Base-by-base conservation (phyloP, 345 rosid species). In the Hibiscus trionum region DNA sequence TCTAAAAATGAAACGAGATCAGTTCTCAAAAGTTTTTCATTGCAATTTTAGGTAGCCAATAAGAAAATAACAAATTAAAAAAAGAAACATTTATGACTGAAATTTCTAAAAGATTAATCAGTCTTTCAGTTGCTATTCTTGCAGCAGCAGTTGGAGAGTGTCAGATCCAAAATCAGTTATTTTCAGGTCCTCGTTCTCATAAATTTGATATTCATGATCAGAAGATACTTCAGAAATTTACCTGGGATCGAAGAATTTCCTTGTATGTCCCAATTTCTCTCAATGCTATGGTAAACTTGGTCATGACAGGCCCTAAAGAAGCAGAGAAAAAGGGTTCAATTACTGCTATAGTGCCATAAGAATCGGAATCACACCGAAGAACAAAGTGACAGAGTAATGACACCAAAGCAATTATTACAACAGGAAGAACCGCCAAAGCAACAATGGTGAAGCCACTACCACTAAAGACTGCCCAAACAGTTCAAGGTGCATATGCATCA, bases 241-340 rank as follows among this genome's bases (percentile, higher is more conserved):
- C 99, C 96, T 93, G 96, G 46, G 99, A 91, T 31, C 99, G 91
- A 78, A 96, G 96, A 76, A 96, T 91, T 82, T 96, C 99, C 76
- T 93, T 96, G 83, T 93, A 93, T 27, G 98, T 96, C 62, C 98
- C 99, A 77, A 96, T 93, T 81, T 96, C 99, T 81, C 99, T 88
- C 86, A 96, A 79, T 5, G 99, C 99, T 81, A 96, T 93, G 31
- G 99, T 96, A 79, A 93, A 96, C 82, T 96, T 96, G 65, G 97
- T 96, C 98, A 96, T 96, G 59, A 96, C 99, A 71, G 99, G 98
- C 57, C 99, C 99, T 95, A 77, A 8, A 71, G 1, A 76, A 82
- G 63, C 19, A 3, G 10, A 64, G 79, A 78, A 78, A 75, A 16
- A 57, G 71, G 58, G 57, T 50, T 70, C 55, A 61, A 35, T 74